These are phyloP conservation scores for Croton setiger DNA, from an alignment of 441 rosid species.

Conservation along the genomic window DNA sequence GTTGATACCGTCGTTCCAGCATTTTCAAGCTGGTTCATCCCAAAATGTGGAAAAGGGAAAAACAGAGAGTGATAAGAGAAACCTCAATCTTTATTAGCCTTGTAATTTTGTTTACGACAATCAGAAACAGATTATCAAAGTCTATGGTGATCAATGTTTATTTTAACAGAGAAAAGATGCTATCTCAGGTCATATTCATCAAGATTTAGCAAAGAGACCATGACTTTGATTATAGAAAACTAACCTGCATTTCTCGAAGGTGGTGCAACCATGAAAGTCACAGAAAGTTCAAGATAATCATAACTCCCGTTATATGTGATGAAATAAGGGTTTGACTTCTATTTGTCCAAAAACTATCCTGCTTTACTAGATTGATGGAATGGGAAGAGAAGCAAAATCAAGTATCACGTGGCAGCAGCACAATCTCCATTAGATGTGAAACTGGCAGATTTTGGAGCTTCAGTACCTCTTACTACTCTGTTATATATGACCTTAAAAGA, in stretches of 20 bases:
- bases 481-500: constrained; percentile 73
- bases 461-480: constrained; percentile 84
- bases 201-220: background rate
- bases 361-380: constrained; percentile 14
- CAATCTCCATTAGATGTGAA: constrained; percentile 38
- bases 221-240: constrained; percentile 25
- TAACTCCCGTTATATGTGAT: constrained; percentile 12
- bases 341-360: constrained; percentile 14
- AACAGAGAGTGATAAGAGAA: background rate
- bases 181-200: background rate
- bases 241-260: constrained; percentile 35
- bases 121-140: background rate
- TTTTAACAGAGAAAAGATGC: background rate
- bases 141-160: background rate
- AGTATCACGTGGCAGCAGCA: constrained; percentile 41
- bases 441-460: constrained; percentile 53
- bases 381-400: constrained; percentile 15
- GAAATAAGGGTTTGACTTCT: constrained; percentile 20
- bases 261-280: constrained; percentile 20
- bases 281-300: constrained; percentile 12
- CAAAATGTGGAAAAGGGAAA: no score
- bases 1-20: no score
- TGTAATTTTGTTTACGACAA: no score
- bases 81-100: background rate
- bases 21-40: no score